phyloP scores from a whole-genome alignment of 371 early-diverging fungal genomes.

The Syncephalastrum contaminatum region DNA sequence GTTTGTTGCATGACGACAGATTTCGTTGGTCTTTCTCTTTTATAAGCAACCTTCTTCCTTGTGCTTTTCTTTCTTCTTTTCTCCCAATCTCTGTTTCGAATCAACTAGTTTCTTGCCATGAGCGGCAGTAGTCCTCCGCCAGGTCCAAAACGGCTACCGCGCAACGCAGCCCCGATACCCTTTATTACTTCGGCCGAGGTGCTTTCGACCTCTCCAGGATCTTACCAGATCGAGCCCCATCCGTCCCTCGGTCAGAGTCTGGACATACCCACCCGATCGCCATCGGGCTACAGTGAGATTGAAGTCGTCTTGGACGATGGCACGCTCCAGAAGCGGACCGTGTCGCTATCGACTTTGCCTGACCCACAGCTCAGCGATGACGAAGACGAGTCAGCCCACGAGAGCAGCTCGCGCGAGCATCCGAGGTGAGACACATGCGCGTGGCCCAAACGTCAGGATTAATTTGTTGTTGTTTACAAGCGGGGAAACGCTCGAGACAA shows the following conservation, averaged over 20 bases:
- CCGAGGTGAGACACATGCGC: neutral
- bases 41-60: too few relatives aligned
- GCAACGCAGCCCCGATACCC: slow-evolving; percentile 7
- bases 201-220: neutral
- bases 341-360: slow-evolving; percentile 24
- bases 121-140: too few relatives aligned
- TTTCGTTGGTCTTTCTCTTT: too few relatives aligned
- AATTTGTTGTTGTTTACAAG: too few relatives aligned
- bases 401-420: neutral
- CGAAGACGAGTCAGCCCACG: slow-evolving; percentile 1
- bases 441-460: too few relatives aligned
- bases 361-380: slow-evolving; percentile 12
- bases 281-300: slow-evolving; percentile 20
- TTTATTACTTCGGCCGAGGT: neutral
- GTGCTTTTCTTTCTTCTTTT: too few relatives aligned
- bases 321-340: slow-evolving; percentile 21
- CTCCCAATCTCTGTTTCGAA: too few relatives aligned
- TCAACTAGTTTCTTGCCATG: too few relatives aligned
- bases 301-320: slow-evolving; percentile 36
- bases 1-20: too few relatives aligned
- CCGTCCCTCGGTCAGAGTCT: slow-evolving; percentile 6
- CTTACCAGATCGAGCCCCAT: slow-evolving; percentile 2
- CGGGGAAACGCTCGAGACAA: too few relatives aligned
- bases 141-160: slow-evolving; percentile 1
- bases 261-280: slow-evolving; percentile 7